A percentile compares a stretch with the other conserved stretches of the same genome.
These are phyloP conservation scores for Kwoniella sp. DNA, from an alignment of 768 basidiomycete genomes.

Conservation along the genomic window DNA sequence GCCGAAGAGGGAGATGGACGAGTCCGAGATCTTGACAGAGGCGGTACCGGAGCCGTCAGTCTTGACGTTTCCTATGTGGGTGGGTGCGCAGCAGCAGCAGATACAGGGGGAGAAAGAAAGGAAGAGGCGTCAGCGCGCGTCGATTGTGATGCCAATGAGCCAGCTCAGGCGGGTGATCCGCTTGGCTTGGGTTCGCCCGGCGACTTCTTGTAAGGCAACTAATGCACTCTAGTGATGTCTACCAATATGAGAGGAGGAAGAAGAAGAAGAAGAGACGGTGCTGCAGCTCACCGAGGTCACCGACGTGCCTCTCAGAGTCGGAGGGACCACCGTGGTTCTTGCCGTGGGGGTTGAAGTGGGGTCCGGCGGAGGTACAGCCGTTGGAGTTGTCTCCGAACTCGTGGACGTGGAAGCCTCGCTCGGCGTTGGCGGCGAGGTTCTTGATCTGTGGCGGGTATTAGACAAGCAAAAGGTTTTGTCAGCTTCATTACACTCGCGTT, in stretches of 20 bases:
- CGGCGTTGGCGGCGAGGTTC: constrained; percentile 64
- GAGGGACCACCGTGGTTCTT: constrained; percentile 69
- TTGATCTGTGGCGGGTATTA: constrained; percentile 57
- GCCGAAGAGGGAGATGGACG: constrained; percentile 69
- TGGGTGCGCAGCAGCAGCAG: background rate
- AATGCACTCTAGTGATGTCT: too few species aligned
- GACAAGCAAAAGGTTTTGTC: background rate
- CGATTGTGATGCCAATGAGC: background rate
- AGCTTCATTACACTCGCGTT: too few species aligned
- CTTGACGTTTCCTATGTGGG: constrained; percentile 67
- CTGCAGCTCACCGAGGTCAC: constrained; percentile 58
- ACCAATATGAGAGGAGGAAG: too few species aligned
- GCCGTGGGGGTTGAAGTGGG: constrained; percentile 75
- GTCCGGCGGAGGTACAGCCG: constrained; percentile 64
- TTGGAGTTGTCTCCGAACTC: constrained; percentile 66
- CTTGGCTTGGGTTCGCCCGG: too few species aligned
- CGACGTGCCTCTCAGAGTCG: constrained; percentile 65
- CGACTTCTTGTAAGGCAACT: too few species aligned
- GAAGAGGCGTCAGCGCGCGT: constrained; percentile 23
- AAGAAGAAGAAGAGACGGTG: background rate
- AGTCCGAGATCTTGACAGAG: constrained; percentile 64
- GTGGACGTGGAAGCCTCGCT: constrained; percentile 79
- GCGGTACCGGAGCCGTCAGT: constrained; percentile 66
- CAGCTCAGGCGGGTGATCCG: too few species aligned
- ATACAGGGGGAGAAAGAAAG: background rate